Evolutionary conservation across 108 stramenopile genomes (phyloP), one percentile per base, ranked within the genome.

Genomic region (Chaetoceros muelleri): DNA sequence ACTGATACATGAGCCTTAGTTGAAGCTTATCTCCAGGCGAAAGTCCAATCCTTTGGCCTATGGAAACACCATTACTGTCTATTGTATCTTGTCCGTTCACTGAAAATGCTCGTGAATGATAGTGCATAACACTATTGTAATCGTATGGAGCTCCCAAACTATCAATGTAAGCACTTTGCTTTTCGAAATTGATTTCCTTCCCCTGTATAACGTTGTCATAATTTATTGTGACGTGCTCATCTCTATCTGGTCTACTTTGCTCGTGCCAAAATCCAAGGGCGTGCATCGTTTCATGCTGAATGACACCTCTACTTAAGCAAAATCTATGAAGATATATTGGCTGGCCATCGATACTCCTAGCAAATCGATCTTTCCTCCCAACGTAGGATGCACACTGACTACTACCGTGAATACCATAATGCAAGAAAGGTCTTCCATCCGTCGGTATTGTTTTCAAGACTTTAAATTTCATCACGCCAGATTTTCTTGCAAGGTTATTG

Each of bases 191-290:
- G 44, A 22, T 47, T 25, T 59, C 58, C 10, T 44, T 45, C 10
- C 49, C 62, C 17, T 13, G n/a, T 27, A 7, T 17, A 7, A 79
- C 49, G 28, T 75, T 75, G 48, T 57, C 60, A 21, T 27, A 57
- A 3, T 59, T 29, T 20, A 74, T 55, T 8, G 18, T 48, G 24
- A 79, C 58, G 54, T 72, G 50, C 13, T 69, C 60, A 47, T 79
- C 72, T n/a, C 77, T 60, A 60, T 79, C 77, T 1, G 73, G 65
- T 0, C 77, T 44, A 13, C 54, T 55, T 20, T 79, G 77, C 58
- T 74, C 77, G 28, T 79, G 77, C 70, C 67, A 75, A 47, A 75
- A 79, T n/a, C 77, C 77, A 17, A 79, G 24, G 1, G 73, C 59
- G 55, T 79, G 77, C 22, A 79, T 44, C 30, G 69, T 55, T 26